Evolutionary conservation across 345 rosid genomes (phyloP).

Genomic region (Acer negundo): DNA sequence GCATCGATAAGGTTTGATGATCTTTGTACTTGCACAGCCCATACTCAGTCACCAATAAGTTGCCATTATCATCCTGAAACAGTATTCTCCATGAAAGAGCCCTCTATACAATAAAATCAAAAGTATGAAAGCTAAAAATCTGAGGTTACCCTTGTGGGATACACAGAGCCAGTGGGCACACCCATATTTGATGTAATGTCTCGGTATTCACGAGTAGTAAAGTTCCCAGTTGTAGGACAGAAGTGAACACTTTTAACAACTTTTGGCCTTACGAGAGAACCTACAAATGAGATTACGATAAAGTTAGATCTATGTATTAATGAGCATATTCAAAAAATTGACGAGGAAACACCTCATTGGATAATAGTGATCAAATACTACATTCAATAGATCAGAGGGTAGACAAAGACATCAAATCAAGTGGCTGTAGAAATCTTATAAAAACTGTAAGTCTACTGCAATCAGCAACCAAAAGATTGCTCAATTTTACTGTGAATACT

Average conservation of each 20-base stretch:
- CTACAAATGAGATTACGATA: conserved; percentile 32
- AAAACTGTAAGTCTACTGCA: too few relatives aligned
- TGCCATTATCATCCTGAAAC: conserved; percentile 85
- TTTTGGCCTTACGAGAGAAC: conserved; percentile 98
- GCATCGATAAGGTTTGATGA: conserved; percentile 96
- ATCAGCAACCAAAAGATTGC: too few relatives aligned
- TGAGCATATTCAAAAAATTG: background rate
- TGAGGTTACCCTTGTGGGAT: conserved; percentile 90
- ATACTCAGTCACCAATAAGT: conserved; percentile 92
- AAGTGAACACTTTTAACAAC: conserved; percentile 96
- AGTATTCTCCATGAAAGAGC: conserved; percentile 20
- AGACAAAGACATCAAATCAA: too few relatives aligned
- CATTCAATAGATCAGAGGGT: background rate
- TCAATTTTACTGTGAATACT: too few relatives aligned
- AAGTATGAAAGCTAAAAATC: conserved; percentile 10
- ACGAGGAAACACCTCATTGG: background rate
- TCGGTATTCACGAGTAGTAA: conserved; percentile 83
- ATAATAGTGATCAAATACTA: background rate
- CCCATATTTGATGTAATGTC: conserved; percentile 88
- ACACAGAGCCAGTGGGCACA: conserved; percentile 95
- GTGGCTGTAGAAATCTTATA: too few relatives aligned
- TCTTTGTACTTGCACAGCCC: conserved; percentile 95
- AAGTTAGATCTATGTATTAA: conserved; percentile 14
- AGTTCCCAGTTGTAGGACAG: conserved; percentile 76
- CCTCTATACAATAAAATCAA: conserved; percentile 5